Conservation (phyloP, 2,329 filamentous ascomycete genomes). For the Bipolaris oryzae region DNA sequence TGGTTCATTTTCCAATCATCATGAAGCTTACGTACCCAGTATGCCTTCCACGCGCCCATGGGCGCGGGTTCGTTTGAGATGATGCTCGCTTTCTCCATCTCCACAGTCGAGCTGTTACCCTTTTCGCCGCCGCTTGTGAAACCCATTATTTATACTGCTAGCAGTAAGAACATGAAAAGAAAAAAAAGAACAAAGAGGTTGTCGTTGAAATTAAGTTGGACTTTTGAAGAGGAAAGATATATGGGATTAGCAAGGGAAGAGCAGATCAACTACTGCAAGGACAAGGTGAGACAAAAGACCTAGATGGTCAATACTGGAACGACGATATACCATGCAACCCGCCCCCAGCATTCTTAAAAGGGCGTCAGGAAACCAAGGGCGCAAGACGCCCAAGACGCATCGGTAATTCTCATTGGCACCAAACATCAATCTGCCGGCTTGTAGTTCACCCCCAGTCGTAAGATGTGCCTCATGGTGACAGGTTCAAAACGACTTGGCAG, state of each 20-base stretch:
- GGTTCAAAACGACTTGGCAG: too few relatives aligned
- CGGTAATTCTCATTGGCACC: neutral
- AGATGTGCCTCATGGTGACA: too few relatives aligned
- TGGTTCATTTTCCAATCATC: neutral
- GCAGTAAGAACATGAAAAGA: too few relatives aligned
- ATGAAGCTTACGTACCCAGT: constrained; percentile 11
- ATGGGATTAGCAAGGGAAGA: too few relatives aligned
- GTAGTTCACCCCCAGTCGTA: neutral
- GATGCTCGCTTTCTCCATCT: neutral
- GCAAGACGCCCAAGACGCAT: neutral
- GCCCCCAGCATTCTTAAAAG: neutral
- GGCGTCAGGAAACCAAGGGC: neutral
- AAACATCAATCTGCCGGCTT: neutral
- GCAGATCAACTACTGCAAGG: too few relatives aligned
- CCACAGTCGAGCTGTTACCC: neutral
- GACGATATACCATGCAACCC: neutral
- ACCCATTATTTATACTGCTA: neutral
- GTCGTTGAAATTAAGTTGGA: neutral
- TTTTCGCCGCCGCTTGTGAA: neutral
- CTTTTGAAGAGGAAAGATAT: neutral
- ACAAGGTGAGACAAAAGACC: neutral
- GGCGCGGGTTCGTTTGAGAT: neutral
- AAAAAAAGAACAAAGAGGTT: neutral
- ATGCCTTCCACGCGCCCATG: constrained; percentile 26
- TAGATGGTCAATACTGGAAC: neutral